Evolutionary conservation across 495 filamentous ascomycete genomes (phyloP).

Genomic region (Diplogelasinospora grovesii): DNA sequence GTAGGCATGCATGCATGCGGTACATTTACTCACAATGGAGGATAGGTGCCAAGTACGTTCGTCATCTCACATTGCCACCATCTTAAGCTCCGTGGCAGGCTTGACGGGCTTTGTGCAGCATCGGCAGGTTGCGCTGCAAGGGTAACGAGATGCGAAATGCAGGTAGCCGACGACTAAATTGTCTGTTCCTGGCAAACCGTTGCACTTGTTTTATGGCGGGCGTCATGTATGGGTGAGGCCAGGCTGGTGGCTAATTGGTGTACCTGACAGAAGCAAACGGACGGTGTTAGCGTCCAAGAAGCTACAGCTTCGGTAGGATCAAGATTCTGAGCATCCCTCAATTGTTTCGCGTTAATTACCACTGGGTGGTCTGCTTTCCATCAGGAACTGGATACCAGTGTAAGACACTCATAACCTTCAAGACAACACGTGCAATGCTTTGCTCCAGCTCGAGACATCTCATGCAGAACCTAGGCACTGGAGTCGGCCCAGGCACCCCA

Average conservation of each 20-base stretch:
- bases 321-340: neutral
- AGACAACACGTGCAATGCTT: slow-evolving; percentile 21
- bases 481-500: too few relatives aligned
- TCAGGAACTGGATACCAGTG: neutral
- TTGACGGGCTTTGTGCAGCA: slow-evolving; percentile 5
- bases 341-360: slow-evolving; percentile 19
- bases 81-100: slow-evolving; percentile 10
- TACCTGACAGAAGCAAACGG: neutral
- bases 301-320: too few relatives aligned
- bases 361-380: neutral
- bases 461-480: too few relatives aligned
- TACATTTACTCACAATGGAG: too few relatives aligned
- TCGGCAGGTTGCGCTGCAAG: slow-evolving; percentile 8
- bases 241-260: neutral
- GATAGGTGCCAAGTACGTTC: too few relatives aligned
- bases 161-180: slow-evolving; percentile 22
- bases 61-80: slow-evolving; percentile 7
- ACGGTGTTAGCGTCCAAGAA: neutral
- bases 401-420: slow-evolving; percentile 18
- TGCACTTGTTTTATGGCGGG: slow-evolving; percentile 12
- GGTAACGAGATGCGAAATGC: slow-evolving; percentile 18
- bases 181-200: slow-evolving; percentile 17
- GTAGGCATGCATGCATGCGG: too few relatives aligned
- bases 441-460: slow-evolving; percentile 18
- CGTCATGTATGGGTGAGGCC: neutral